Evolutionary conservation across 2,329 filamentous ascomycete genomes (phyloP).

Genomic region (Botrytis galanthina): DNA sequence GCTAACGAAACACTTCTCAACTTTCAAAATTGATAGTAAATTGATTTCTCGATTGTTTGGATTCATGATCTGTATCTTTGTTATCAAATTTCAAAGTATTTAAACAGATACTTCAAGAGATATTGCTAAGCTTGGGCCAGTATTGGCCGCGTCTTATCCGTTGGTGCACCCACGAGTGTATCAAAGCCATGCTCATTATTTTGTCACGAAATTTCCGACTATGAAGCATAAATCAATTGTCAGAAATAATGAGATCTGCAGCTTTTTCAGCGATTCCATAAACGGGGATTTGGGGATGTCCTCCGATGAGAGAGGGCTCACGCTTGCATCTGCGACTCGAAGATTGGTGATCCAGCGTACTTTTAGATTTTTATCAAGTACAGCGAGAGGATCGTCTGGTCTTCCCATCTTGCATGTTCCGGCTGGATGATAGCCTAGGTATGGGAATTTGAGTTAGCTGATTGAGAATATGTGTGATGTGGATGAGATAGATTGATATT

Average conservation of each 20-base stretch:
- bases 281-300: not conserved
- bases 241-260: not conserved
- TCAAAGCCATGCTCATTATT: too few species aligned
- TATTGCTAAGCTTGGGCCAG: too few species aligned
- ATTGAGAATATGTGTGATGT: not conserved
- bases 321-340: not conserved
- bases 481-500: too few species aligned
- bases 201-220: not conserved
- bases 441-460: not conserved
- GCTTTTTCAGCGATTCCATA: slow-evolving; percentile 7
- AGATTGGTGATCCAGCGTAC: not conserved
- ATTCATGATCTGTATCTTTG: too few species aligned
- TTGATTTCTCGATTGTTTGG: too few species aligned
- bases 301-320: not conserved
- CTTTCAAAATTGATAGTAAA: too few species aligned
- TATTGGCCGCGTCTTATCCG: too few species aligned
- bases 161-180: too few species aligned
- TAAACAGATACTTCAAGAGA: too few species aligned
- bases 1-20: too few species aligned
- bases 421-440: not conserved
- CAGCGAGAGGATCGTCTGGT: not conserved
- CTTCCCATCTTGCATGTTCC: not conserved
- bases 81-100: too few species aligned
- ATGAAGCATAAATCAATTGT: not conserved
- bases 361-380: not conserved